Base-by-base conservation (phyloP, 331 rosid species). In the Acacia concinna region DNA sequence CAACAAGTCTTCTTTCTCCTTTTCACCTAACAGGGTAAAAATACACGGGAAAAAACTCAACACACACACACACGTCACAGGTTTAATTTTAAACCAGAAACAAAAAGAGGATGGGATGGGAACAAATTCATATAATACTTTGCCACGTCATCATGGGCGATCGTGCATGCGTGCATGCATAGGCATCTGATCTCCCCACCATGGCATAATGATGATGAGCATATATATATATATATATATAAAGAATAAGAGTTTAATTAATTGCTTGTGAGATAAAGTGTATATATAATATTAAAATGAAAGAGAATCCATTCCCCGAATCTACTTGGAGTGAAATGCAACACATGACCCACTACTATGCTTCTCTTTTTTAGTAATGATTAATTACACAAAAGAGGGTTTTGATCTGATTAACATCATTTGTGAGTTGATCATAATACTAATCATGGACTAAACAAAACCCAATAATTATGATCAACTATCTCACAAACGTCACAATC, bases 301-400 rank as follows among this genome's bases (percentile, higher is more conserved):
- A 31, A 59, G 73, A 73, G 86, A 82, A 79, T 86, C 86, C 86
- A 76, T 82, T 82, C 78, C 60, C 35, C 35, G 35, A 79, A 79
- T 78, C 84, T 86, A 82, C 86, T 79, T 76, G 37, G 27, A 6
- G 62, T 72, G 77, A 64, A 20, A 67, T 79, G 60, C 85, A 82
- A 82, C 78, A 72, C 49, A 86, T 79, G 73, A 59, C 82, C 89
- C 89, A 38, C 41, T 38, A 86, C 86, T 72, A 82, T 18, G 34
- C 80, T 75, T 79, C 79, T 66, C 70, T 82, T 79, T 79, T 76
- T 76, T 52, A 14, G 47, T 31, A 25, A 23, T 41, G 25, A 23
- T 38, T 68, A 62, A 60, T 46, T 34, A 38, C 11, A 23, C 38
- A 44, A 64, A 80, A 79, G 34, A 21, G 27, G 73, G 40, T 68